Conservation (phyloP, 768 basidiomycete species). For the Boletellus emodensis region DNA sequence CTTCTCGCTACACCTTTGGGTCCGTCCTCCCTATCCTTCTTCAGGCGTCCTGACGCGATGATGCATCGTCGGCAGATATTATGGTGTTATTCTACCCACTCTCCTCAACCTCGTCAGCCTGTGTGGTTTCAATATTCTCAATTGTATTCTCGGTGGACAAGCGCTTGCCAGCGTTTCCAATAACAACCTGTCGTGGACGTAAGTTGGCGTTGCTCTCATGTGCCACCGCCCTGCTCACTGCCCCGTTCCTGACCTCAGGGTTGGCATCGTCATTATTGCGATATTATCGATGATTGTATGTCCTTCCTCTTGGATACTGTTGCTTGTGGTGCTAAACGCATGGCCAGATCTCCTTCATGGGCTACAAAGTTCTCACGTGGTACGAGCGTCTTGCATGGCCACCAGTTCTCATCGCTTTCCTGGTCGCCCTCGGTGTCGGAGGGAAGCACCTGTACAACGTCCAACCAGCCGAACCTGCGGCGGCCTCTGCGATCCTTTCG, state of each 20-base stretch:
- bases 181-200: slow-evolving; percentile 49
- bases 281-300: slow-evolving; percentile 59
- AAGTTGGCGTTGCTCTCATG: slow-evolving; percentile 15
- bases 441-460: slow-evolving; percentile 60
- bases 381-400: slow-evolving; percentile 78
- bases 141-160: slow-evolving; percentile 68
- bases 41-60: not conserved
- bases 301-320: slow-evolving; percentile 10
- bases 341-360: slow-evolving; percentile 58
- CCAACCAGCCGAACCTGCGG: slow-evolving; percentile 47
- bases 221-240: slow-evolving; percentile 6
- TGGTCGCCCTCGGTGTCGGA: slow-evolving; percentile 69
- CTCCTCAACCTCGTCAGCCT: slow-evolving; percentile 55
- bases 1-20: slow-evolving; percentile 61
- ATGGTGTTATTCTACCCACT: slow-evolving; percentile 49
- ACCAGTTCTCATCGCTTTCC: slow-evolving; percentile 68
- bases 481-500: slow-evolving; percentile 50
- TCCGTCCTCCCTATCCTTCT: slow-evolving; percentile 33
- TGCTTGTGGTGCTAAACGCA: slow-evolving; percentile 1
- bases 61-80: slow-evolving; percentile 40
- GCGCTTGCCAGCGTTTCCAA: slow-evolving; percentile 54
- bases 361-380: slow-evolving; percentile 60
- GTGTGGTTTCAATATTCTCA: slow-evolving; percentile 63
- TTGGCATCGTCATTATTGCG: slow-evolving; percentile 79
- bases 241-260: slow-evolving; percentile 35